These are phyloP conservation scores for Aureobasidium sp. DNA, from an alignment of 2,329 filamentous ascomycete species.

Conservation along the genomic window DNA sequence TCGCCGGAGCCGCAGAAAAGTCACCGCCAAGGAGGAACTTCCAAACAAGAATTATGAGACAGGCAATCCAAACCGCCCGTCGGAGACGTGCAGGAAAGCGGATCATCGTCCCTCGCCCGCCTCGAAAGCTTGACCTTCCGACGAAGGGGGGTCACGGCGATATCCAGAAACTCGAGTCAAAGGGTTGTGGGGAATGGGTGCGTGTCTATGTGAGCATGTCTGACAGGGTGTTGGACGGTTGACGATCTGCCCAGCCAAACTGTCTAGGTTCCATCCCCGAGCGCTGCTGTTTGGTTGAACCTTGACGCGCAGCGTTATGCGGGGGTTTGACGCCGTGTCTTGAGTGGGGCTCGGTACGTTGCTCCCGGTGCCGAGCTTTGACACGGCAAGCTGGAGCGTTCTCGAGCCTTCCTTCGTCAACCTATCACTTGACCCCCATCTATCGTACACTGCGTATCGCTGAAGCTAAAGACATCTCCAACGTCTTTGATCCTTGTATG, in stretches of 20 bases:
- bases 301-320: constrained; percentile 1
- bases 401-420: not conserved
- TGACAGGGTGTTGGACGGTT: constrained; percentile 1
- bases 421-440: not conserved
- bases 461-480: not conserved
- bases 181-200: not conserved
- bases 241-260: not conserved
- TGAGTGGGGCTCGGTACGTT: not conserved
- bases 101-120: not conserved
- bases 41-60: constrained; percentile 1
- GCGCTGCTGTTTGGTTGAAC: constrained; percentile 6
- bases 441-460: not conserved
- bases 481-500: not conserved
- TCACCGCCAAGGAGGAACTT: constrained; percentile 13
- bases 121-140: not conserved
- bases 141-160: not conserved
- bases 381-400: not conserved
- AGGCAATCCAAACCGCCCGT: not conserved
- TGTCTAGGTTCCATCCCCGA: constrained; percentile 5
- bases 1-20: constrained; percentile 1
- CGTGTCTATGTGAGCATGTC: not conserved
- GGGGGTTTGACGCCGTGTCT: not conserved
- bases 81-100: constrained; percentile 10
- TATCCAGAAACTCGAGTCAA: not conserved
- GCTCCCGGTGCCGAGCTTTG: not conserved